phyloP scores from a whole-genome alignment of 169 alveolate species.

The Haemoproteus tartakovskyi region DNA sequence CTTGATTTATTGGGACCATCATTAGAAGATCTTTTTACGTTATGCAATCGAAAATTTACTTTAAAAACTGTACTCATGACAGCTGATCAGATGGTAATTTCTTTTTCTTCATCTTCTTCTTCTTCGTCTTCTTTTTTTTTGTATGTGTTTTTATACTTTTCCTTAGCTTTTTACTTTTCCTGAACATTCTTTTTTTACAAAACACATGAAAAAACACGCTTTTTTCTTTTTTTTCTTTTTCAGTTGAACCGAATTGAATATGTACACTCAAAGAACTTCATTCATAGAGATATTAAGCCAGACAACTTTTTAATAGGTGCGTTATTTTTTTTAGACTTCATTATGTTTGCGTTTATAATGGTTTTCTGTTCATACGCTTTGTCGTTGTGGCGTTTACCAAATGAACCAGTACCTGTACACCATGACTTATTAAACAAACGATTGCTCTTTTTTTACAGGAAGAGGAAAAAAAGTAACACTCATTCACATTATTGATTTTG shows the following conservation, averaged over 20 bases:
- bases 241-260: slow-evolving; percentile 91
- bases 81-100: slow-evolving; percentile 92
- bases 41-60: slow-evolving; percentile 93
- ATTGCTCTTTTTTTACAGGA: slow-evolving; percentile 62
- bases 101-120: background rate
- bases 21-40: slow-evolving; percentile 94
- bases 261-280: slow-evolving; percentile 93
- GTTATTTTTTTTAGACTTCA: slow-evolving; percentile 25
- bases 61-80: slow-evolving; percentile 93
- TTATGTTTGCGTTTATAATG: too few species aligned
- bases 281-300: slow-evolving; percentile 97
- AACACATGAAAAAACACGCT: too few species aligned
- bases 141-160: too few species aligned
- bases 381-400: too few species aligned
- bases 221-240: background rate
- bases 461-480: slow-evolving; percentile 85
- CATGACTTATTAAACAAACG: too few species aligned
- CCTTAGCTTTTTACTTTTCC: too few species aligned
- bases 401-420: too few species aligned
- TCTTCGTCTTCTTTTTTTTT: background rate
- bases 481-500: slow-evolving; percentile 93
- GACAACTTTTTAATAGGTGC: slow-evolving; percentile 93
- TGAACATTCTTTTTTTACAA: too few species aligned
- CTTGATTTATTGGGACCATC: slow-evolving; percentile 96
- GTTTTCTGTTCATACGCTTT: too few species aligned